Conservation (phyloP, 257 asterid genomes). For the Solanum bulbocastanum region DNA sequence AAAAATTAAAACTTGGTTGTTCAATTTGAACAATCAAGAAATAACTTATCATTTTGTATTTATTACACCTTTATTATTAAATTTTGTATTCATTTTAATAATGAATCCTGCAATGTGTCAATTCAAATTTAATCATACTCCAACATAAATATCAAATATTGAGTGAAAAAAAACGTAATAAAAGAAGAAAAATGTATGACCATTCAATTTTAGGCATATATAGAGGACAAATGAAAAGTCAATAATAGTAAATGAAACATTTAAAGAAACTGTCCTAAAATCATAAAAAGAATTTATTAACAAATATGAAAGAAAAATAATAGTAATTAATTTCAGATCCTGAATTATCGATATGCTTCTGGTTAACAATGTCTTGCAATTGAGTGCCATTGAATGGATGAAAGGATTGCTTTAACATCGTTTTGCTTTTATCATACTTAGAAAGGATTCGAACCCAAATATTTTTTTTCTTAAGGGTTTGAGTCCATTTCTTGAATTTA, state of each 20-base stretch:
- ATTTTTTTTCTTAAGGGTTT: neutral
- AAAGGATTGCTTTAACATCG: slow-evolving; percentile 6
- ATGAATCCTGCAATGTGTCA: neutral
- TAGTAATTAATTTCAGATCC: neutral
- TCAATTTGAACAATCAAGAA: too few species aligned
- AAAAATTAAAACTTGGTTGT: too few species aligned
- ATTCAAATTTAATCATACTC: neutral
- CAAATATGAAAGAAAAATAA: neutral
- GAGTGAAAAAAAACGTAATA: neutral
- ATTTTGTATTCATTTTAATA: too few species aligned
- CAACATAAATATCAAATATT: too few species aligned
- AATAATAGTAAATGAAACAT: neutral
- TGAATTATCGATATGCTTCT: slow-evolving; percentile 1
- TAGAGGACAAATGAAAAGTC: neutral
- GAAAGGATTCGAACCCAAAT: neutral
- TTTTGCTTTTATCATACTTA: neutral
- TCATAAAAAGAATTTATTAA: neutral
- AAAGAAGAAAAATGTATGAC: neutral
- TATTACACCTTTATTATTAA: too few species aligned
- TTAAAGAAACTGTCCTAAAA: neutral
- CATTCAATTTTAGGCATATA: neutral
- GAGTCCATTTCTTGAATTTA: neutral
- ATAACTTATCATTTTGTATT: too few species aligned
- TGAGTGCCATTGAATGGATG: slow-evolving; percentile 3
- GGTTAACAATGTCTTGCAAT: neutral